A percentile compares a stretch with the other conserved stretches of the same genome.
Evolutionary conservation across 257 asterid genomes (phyloP).

Genomic region (Fraxinus excelsior): DNA sequence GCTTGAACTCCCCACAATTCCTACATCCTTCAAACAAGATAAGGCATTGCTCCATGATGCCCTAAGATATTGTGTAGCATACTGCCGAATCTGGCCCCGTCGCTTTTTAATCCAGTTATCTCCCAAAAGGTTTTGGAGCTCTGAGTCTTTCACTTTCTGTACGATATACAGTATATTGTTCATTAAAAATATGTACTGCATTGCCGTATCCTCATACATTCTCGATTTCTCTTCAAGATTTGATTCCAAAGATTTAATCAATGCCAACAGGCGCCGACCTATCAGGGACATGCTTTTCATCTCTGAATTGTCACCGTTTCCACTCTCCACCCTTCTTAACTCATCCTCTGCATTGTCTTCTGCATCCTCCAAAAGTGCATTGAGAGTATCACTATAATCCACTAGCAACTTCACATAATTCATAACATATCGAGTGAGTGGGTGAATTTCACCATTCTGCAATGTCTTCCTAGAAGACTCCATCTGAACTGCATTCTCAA

Average conservation of each 20-base stretch:
- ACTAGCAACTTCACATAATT: conserved; percentile 83
- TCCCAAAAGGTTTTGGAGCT: conserved; percentile 75
- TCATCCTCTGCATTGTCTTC: conserved; percentile 32
- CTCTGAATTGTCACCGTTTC: conserved; percentile 44
- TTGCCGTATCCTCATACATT: conserved; percentile 79
- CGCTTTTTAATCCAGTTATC: conserved; percentile 84
- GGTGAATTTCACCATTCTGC: conserved; percentile 87
- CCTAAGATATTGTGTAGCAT: conserved; percentile 86
- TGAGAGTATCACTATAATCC: conserved; percentile 78
- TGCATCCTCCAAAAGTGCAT: conserved; percentile 52
- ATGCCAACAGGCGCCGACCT: conserved; percentile 57
- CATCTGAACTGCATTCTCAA: conserved; percentile 89
- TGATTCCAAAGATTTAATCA: conserved; percentile 70
- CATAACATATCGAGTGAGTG: conserved; percentile 92
- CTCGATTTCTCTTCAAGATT: conserved; percentile 86
- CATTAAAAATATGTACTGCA: conserved; percentile 86
- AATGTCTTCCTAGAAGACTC: conserved; percentile 78
- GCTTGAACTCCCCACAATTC: conserved; percentile 78
- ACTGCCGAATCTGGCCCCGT: conserved; percentile 74
- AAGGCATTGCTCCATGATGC: conserved; percentile 87
- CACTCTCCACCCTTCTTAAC: conserved; percentile 24
- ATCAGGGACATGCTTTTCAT: conserved; percentile 52
- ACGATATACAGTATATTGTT: conserved; percentile 86
- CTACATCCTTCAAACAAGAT: conserved; percentile 83
- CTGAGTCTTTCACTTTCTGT: conserved; percentile 90